Percentiles rank a stretch among this genome's conserved stretches.
These are phyloP conservation scores for Fragaria ananassa DNA, from an alignment of 306 rosid species.

Conservation along the genomic window DNA sequence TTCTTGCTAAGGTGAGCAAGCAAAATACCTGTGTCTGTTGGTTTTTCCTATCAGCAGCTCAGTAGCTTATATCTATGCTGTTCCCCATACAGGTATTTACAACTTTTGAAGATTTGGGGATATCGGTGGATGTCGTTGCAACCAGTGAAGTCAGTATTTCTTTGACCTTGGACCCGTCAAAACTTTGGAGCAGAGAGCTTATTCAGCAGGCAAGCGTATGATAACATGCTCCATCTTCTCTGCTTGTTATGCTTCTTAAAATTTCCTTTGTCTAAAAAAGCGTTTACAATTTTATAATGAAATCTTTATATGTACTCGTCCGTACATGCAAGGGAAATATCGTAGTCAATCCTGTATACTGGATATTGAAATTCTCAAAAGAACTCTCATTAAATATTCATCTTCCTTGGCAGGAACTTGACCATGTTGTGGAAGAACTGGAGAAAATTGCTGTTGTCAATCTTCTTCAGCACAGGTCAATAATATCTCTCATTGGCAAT, in stretches of 20 bases:
- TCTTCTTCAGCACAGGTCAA: slow-evolving; percentile 86
- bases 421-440: slow-evolving; percentile 84
- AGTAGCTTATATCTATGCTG: slow-evolving; percentile 16
- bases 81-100: slow-evolving; percentile 66
- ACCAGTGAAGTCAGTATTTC: slow-evolving; percentile 90
- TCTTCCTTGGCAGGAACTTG: slow-evolving; percentile 73
- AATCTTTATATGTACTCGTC: background rate
- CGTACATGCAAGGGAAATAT: background rate
- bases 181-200: slow-evolving; percentile 87
- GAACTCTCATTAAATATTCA: slow-evolving; percentile 18
- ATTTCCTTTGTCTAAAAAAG: background rate
- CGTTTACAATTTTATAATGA: background rate
- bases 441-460: slow-evolving; percentile 91
- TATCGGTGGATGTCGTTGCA: slow-evolving; percentile 82
- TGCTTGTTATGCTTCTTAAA: slow-evolving; percentile 1
- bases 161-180: slow-evolving; percentile 83
- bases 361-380: background rate
- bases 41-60: background rate
- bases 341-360: background rate
- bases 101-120: slow-evolving; percentile 78
- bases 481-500: slow-evolving; percentile 93
- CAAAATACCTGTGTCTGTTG: slow-evolving; percentile 13
- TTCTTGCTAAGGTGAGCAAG: slow-evolving; percentile 86
- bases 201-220: slow-evolving; percentile 72
- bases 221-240: slow-evolving; percentile 21